Conservation (phyloP, 73 alveolate genomes). For the Paraurostyla sp. region DNA sequence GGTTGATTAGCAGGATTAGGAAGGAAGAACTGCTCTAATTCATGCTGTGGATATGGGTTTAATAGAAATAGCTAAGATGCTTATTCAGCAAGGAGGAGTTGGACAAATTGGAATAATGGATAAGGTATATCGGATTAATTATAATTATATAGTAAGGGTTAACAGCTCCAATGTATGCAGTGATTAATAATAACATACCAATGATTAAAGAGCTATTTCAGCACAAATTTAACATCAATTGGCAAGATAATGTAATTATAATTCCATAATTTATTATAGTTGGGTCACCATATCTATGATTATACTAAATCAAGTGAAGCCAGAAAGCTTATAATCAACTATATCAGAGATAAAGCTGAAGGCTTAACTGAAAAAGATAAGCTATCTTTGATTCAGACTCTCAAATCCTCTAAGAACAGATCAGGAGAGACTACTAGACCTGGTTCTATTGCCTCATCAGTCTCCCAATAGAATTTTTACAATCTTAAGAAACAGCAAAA, state of each 20-base stretch:
- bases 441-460: not conserved
- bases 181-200: not conserved
- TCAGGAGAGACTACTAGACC: not conserved
- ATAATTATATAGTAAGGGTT: conserved; percentile 19
- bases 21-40: conserved; percentile 15
- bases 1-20: conserved; percentile 30
- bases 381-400: not conserved
- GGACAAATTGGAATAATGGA: conserved; percentile 5
- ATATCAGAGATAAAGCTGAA: not conserved
- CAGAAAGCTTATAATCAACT: conserved; percentile 24
- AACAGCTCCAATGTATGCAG: conserved; percentile 43
- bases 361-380: conserved; percentile 9
- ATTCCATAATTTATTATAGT: not conserved
- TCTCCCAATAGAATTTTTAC: not conserved
- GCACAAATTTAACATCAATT: conserved; percentile 12
- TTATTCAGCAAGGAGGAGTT: not conserved
- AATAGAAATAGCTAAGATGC: not conserved
- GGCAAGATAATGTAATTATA: conserved; percentile 46
- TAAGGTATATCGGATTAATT: not conserved
- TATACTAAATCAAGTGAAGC: conserved; percentile 27
- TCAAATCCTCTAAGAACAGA: not conserved
- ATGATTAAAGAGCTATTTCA: not conserved
- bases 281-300: conserved; percentile 48
- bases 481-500: not conserved
- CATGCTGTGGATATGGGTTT: conserved; percentile 5